Evolutionary conservation across 2,329 filamentous ascomycete species (phyloP).

Genomic region (Cercospora zeina): DNA sequence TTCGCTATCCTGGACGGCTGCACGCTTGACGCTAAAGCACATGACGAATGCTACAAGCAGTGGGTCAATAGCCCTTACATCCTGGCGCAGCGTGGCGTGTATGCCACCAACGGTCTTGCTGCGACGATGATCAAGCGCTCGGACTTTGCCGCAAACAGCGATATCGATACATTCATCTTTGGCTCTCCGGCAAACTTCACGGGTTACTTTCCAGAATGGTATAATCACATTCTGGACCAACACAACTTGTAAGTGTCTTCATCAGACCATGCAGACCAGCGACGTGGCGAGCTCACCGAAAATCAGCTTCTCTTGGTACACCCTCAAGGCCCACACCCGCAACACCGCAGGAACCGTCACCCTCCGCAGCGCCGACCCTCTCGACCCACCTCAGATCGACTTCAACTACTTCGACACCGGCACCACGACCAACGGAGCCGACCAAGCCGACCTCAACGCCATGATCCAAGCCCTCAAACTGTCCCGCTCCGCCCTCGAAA

Average conservation of each 20-base stretch:
- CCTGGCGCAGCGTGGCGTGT: constrained; percentile 45
- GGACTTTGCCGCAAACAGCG: constrained; percentile 45
- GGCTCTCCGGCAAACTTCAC: constrained; percentile 58
- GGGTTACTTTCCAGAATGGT: constrained; percentile 59
- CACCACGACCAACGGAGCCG: constrained; percentile 39
- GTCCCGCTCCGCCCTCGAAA: constrained; percentile 29
- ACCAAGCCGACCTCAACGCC: constrained; percentile 50
- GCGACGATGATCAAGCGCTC: constrained; percentile 49
- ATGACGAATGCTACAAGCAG: constrained; percentile 48
- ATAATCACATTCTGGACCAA: constrained; percentile 47
- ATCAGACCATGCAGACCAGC: background rate
- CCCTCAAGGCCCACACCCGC: constrained; percentile 63
- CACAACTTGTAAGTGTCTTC: constrained; percentile 33
- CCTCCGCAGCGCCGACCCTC: constrained; percentile 62
- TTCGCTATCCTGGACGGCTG: constrained; percentile 45
- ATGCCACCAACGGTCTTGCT: constrained; percentile 56
- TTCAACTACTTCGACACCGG: constrained; percentile 62
- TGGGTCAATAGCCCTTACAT: constrained; percentile 45
- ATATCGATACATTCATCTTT: constrained; percentile 57
- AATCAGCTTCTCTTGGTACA: constrained; percentile 50
- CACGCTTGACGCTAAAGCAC: constrained; percentile 38
- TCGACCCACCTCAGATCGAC: constrained; percentile 62
- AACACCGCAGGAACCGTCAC: constrained; percentile 63
- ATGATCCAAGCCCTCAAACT: constrained; percentile 58
- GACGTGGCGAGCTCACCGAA: background rate